These are phyloP conservation scores for Fusarium camptoceras DNA, from an alignment of 2,329 filamentous ascomycete species.

Conservation along the genomic window DNA sequence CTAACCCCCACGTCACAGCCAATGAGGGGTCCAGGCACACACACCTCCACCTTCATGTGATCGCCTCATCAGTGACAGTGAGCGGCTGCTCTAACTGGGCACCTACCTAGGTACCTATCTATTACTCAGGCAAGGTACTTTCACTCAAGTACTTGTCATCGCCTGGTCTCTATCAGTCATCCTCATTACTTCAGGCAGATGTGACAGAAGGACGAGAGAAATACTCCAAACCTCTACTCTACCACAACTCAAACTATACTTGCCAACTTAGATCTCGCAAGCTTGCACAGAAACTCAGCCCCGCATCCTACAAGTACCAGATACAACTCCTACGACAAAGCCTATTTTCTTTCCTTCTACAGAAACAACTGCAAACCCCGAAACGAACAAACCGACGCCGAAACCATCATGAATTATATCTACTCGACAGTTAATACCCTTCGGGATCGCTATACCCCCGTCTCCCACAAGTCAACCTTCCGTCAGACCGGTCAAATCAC, in stretches of 20 bases:
- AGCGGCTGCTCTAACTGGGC: not conserved
- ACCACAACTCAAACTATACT: not conserved
- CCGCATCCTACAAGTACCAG: constrained; percentile 20
- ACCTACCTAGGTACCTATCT: too few relatives aligned
- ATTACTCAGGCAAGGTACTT: constrained; percentile 23
- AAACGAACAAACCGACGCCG: not conserved
- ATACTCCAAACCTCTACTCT: not conserved
- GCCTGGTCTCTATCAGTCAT: constrained; percentile 29
- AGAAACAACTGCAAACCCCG: not conserved
- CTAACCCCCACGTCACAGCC: constrained; percentile 11
- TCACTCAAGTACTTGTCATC: not conserved
- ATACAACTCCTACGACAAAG: not conserved
- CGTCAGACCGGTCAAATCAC: constrained; percentile 95
- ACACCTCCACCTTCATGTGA: constrained; percentile 48
- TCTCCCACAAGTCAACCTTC: constrained; percentile 92
- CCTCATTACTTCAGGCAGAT: constrained; percentile 9
- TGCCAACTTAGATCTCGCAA: not conserved
- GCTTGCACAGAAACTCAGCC: constrained; percentile 20
- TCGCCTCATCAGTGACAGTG: constrained; percentile 41
- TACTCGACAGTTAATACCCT: constrained; percentile 93
- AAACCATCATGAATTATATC: constrained; percentile 82
- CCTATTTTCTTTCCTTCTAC: constrained; percentile 1
- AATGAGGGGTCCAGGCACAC: constrained; percentile 39
- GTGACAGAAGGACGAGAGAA: constrained; percentile 1
- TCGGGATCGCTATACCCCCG: constrained; percentile 90